Evolutionary conservation across 345 rosid genomes (phyloP).

Genomic region (Raphanus sativus): DNA sequence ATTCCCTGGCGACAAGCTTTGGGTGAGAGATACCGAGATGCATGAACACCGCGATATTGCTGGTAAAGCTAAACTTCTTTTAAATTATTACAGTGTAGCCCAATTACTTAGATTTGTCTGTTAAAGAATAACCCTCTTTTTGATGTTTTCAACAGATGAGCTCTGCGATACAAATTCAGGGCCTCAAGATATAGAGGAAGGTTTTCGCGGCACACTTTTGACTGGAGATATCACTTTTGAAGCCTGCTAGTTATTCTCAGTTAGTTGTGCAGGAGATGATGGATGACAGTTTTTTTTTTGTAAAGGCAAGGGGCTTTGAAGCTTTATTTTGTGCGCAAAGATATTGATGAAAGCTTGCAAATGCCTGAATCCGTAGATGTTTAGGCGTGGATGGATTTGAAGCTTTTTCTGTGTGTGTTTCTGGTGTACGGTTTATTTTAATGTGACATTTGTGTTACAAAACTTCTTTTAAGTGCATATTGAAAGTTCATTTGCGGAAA

Average conservation of each 20-base stretch:
- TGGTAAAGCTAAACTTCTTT: slow-evolving; percentile 48
- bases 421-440: slow-evolving; percentile 7
- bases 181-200: slow-evolving; percentile 64
- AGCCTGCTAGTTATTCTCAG: slow-evolving; percentile 36
- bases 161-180: slow-evolving; percentile 64
- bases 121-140: not conserved
- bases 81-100: not conserved
- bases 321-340: slow-evolving; percentile 17
- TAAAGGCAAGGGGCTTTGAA: slow-evolving; percentile 33
- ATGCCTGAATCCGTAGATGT: slow-evolving; percentile 17
- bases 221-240: slow-evolving; percentile 68
- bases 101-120: slow-evolving; percentile 7
- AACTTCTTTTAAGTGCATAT: slow-evolving; percentile 37
- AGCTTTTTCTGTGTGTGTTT: slow-evolving; percentile 21
- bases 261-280: slow-evolving; percentile 37
- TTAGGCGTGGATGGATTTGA: slow-evolving; percentile 23
- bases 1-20: slow-evolving; percentile 92
- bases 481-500: slow-evolving; percentile 13
- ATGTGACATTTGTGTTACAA: slow-evolving; percentile 22
- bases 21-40: slow-evolving; percentile 95
- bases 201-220: slow-evolving; percentile 89
- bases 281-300: slow-evolving; percentile 20
- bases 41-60: slow-evolving; percentile 97
- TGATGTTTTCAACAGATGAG: slow-evolving; percentile 64
- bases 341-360: slow-evolving; percentile 22